These are phyloP conservation scores for Collariella sp. DNA, from an alignment of 495 filamentous ascomycete genomes.

Conservation along the genomic window DNA sequence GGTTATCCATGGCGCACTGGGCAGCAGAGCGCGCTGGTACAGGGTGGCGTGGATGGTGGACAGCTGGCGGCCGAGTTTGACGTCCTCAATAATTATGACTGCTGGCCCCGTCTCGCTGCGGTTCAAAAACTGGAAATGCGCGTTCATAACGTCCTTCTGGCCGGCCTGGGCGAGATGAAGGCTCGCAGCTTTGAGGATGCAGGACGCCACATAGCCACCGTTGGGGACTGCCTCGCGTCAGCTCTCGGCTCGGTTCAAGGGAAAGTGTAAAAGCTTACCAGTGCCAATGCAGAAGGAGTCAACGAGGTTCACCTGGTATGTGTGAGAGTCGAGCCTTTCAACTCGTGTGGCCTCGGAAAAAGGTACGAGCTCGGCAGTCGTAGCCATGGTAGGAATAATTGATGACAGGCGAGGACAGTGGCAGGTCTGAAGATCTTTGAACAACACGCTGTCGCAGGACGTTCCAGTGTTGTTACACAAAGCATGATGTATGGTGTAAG, in stretches of 20 bases:
- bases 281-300: conserved; percentile 63
- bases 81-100: conserved; percentile 55
- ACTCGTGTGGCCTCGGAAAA: conserved; percentile 37
- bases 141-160: conserved; percentile 53
- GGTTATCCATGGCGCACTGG: conserved; percentile 25
- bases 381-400: background rate
- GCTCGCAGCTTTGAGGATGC: conserved; percentile 50
- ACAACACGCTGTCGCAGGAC: no score
- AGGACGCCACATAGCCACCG: conserved; percentile 65
- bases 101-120: conserved; percentile 58
- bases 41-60: conserved; percentile 65
- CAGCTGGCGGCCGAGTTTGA: conserved; percentile 62
- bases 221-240: conserved; percentile 55
- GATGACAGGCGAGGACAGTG: background rate
- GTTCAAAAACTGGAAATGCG: conserved; percentile 68
- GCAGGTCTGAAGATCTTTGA: background rate
- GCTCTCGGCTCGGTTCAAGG: background rate
- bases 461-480: no score
- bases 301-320: conserved; percentile 51
- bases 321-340: conserved; percentile 47
- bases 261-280: conserved; percentile 31
- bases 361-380: conserved; percentile 7
- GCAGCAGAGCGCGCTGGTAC: conserved; percentile 28
- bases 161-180: conserved; percentile 53
- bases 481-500: background rate